phyloP scores from a whole-genome alignment of 208 protist genomes.

The Crithidia brevicula region DNA sequence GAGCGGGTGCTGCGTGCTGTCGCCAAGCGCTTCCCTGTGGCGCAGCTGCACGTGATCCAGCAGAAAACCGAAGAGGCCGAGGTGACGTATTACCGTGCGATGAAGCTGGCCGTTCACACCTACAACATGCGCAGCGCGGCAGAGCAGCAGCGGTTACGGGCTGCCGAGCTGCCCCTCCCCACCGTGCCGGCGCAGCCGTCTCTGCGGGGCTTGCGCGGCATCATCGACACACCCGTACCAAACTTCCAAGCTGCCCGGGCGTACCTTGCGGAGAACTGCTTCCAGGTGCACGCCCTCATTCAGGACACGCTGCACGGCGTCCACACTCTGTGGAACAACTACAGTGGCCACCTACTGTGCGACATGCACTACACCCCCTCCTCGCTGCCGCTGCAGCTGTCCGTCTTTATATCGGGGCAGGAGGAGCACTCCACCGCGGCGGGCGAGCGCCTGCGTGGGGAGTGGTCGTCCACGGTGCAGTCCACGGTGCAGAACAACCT shows the following conservation, averaged over 20 bases:
- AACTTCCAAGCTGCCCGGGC: constrained; percentile 67
- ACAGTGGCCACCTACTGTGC: constrained; percentile 63
- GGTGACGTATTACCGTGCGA: constrained; percentile 76
- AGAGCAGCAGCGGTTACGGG: constrained; percentile 68
- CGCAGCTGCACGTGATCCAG: constrained; percentile 78
- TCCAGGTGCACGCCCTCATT: constrained; percentile 87
- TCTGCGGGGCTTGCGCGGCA: constrained; percentile 65
- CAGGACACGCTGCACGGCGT: constrained; percentile 82
- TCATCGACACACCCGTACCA: constrained; percentile 82
- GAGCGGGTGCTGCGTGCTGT: constrained; percentile 86
- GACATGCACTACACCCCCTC: constrained; percentile 43
- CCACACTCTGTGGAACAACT: constrained; percentile 81
- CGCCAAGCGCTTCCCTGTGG: constrained; percentile 74
- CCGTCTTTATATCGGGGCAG: constrained; percentile 73
- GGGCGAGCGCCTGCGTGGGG: constrained; percentile 83
- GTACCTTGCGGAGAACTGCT: constrained; percentile 88
- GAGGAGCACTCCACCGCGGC: constrained; percentile 55
- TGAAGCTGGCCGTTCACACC: constrained; percentile 80
- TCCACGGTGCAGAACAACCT: constrained; percentile 95
- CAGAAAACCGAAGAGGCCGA: constrained; percentile 74
- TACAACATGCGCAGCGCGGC: constrained; percentile 65
- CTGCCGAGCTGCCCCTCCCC: constrained; percentile 27
- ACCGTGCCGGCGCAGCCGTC: constrained; percentile 42
- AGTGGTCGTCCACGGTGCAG: constrained; percentile 92
- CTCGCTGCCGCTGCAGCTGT: constrained; percentile 74